Evolutionary conservation across 225 moss, liverwort and hornwort genomes (phyloP).

Genomic region (Rhytidiadelphus loreus): DNA sequence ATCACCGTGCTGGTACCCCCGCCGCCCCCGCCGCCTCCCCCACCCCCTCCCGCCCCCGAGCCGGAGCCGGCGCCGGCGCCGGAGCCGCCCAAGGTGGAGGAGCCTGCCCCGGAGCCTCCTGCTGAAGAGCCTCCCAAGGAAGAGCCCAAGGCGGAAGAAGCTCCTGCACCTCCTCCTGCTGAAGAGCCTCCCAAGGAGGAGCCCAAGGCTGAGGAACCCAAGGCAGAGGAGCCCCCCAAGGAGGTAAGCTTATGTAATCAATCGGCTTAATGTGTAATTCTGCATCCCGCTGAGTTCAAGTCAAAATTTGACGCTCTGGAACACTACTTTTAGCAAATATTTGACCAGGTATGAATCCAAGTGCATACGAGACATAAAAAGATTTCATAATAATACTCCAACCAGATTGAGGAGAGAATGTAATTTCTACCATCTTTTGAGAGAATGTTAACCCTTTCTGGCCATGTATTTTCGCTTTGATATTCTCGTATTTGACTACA

Average conservation of each 20-base stretch:
- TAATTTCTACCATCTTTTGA: neutral
- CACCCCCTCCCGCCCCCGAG: neutral
- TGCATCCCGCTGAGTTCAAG: neutral
- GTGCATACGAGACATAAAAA: neutral
- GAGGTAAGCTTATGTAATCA: neutral
- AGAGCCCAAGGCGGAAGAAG: neutral
- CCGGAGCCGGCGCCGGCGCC: neutral
- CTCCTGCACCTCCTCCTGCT: neutral
- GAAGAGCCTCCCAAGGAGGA: slow-evolving; percentile 12
- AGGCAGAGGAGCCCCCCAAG: neutral
- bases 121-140: slow-evolving; percentile 15
- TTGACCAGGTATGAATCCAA: neutral
- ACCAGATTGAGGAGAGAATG: neutral
- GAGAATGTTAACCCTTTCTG: neutral
- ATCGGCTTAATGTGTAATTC: neutral
- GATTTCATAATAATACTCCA: neutral
- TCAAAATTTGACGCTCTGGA: neutral
- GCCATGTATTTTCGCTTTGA: neutral
- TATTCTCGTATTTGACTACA: too few relatives aligned
- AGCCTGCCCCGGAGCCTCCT: neutral
- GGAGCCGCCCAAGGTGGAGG: slow-evolving; percentile 12
- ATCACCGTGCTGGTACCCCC: slow-evolving; percentile 41
- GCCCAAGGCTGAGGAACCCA: slow-evolving; percentile 1
- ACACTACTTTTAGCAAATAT: neutral
- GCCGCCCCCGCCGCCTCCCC: slow-evolving; percentile 4